Conservation (phyloP, 768 basidiomycete genomes). For the Cystofilobasidium capitatum region DNA sequence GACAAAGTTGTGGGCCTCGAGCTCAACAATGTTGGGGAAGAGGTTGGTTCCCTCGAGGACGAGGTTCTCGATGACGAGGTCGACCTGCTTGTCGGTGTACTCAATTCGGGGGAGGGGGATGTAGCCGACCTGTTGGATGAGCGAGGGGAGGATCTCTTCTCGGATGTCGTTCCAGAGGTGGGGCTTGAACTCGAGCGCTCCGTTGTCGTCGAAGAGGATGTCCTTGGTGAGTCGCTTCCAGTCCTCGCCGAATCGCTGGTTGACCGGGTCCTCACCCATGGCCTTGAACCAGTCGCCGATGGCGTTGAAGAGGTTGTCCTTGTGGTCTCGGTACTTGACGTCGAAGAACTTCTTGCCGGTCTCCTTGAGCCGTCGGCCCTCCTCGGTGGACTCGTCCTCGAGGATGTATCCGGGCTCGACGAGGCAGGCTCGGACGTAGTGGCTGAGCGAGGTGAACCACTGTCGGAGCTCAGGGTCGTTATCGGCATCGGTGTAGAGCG, state of each 20-base stretch:
- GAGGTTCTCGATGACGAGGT: constrained; percentile 88
- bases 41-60: constrained; percentile 73
- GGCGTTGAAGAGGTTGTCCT: constrained; percentile 66
- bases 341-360: constrained; percentile 69
- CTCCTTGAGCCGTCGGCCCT: constrained; percentile 57
- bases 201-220: constrained; percentile 58
- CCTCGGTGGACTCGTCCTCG: constrained; percentile 60
- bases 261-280: constrained; percentile 54
- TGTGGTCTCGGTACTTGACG: constrained; percentile 60
- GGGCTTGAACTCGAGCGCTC: constrained; percentile 76
- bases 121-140: constrained; percentile 58
- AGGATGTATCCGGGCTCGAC: constrained; percentile 78
- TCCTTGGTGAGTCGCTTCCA: constrained; percentile 66
- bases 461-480: constrained; percentile 62
- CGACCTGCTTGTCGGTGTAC: constrained; percentile 76
- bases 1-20: constrained; percentile 69
- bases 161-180: constrained; percentile 78
- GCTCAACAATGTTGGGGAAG: constrained; percentile 53
- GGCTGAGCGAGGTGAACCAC: constrained; percentile 60
- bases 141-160: constrained; percentile 64
- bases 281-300: constrained; percentile 70
- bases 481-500: constrained; percentile 61
- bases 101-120: constrained; percentile 72
- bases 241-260: constrained; percentile 56
- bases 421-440: constrained; percentile 59